These are phyloP conservation scores for Erysiphe pulchra DNA, from an alignment of 2,329 filamentous ascomycete genomes.

Conservation along the genomic window DNA sequence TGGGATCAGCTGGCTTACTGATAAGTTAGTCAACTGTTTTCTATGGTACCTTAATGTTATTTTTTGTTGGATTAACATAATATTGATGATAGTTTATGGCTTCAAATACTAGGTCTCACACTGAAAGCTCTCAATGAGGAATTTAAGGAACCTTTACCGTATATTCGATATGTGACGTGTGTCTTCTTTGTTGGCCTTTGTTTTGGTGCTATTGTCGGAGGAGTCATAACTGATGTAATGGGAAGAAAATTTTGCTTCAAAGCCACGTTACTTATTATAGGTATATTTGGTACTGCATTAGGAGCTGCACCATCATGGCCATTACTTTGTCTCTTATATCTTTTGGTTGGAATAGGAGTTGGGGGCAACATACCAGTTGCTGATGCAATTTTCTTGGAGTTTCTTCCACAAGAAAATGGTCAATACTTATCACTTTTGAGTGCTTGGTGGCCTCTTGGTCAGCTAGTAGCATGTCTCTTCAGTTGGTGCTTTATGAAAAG, in stretches of 20 bases:
- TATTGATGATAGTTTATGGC: slow-evolving; percentile 33
- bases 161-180: slow-evolving; percentile 58
- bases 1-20: slow-evolving; percentile 32
- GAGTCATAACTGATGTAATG: slow-evolving; percentile 50
- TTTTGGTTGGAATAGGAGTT: slow-evolving; percentile 38
- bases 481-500: slow-evolving; percentile 52
- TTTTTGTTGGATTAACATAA: background rate
- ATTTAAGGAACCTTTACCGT: slow-evolving; percentile 42
- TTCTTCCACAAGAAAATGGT: slow-evolving; percentile 46
- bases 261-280: slow-evolving; percentile 47
- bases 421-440: slow-evolving; percentile 56
- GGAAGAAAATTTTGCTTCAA: slow-evolving; percentile 71
- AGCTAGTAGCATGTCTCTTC: slow-evolving; percentile 43
- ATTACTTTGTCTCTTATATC: slow-evolving; percentile 31
- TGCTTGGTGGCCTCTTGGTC: slow-evolving; percentile 68
- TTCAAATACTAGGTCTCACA: slow-evolving; percentile 57
- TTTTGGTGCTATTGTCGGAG: slow-evolving; percentile 58
- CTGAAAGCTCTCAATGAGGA: slow-evolving; percentile 50
- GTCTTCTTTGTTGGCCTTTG: slow-evolving; percentile 53
- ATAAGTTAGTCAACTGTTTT: background rate
- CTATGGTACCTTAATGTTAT: too few species aligned
- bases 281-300: slow-evolving; percentile 45
- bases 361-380: slow-evolving; percentile 59
- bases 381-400: slow-evolving; percentile 61
- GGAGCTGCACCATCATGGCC: slow-evolving; percentile 45